Base-by-base conservation (phyloP, 441 rosid species). In the Metrosideros polymorpha region DNA sequence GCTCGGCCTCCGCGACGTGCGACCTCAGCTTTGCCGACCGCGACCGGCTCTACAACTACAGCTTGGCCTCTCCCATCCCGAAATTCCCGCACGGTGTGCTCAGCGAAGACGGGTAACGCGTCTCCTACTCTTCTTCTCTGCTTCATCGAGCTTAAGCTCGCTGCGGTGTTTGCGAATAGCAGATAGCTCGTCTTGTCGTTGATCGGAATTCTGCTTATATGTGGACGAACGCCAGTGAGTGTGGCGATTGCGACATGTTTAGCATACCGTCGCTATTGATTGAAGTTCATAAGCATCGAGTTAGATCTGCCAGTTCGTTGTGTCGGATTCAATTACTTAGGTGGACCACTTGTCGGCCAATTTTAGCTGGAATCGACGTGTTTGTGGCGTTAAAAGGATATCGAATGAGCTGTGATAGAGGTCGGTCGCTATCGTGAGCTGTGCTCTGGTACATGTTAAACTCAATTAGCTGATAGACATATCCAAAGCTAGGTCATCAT, bases 21-120 rank as follows among this genome's bases (percentile, higher is more conserved):
- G 92, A 96, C 84, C 88, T 92, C 90, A 92, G 98, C 84, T 93
- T 93, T 90, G 14, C 57, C 76, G 91, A 91, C 83, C 83, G 93
- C 76, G 76, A 90, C 85, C 93, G 90, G 85, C 90, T 92, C 85
- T 95, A 93, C 83, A 89, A 89, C 92, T 98, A 94, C 91, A 94
- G 90, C 91, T 91, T 98, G 93, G 90, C 94, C 13, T 92, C 98
- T 89, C 93, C 98, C 63, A 84, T 93, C 71, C 92, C 93, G 0
- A 92, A 90, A 12, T 94, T 88, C 50, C 98, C 98, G 88, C 98
- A 96, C 52, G 99, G 99, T 49, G 92, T 90, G 83, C 98, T 95
- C 89, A 95, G 98, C 91, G 99, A 96, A 92, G 99, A 98, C 89
- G 99, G 99, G 99, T 88, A 86, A 32, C 49, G 93, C 90, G 89